Evolutionary conservation across 805 yeast species (phyloP).

Genomic region (Saccharomycopsis fibuligera): DNA sequence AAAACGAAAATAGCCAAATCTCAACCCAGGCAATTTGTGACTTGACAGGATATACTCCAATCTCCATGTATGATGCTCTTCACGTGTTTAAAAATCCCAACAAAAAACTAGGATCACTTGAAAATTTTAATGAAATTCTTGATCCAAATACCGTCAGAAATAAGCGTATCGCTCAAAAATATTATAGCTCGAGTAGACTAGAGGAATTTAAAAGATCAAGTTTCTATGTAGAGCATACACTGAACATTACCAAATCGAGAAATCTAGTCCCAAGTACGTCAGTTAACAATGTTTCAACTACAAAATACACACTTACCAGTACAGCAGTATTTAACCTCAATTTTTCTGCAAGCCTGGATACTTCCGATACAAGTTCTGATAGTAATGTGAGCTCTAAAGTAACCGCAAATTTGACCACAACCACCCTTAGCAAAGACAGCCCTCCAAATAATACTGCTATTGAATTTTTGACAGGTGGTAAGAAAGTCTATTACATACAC

Average conservation of each 20-base stretch:
- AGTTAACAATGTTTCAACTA: too few species aligned
- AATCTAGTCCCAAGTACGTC: too few species aligned
- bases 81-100: background rate
- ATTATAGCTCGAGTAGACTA: conserved; percentile 1
- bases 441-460: conserved; percentile 6
- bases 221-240: conserved; percentile 7
- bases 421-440: background rate
- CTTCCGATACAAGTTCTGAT: too few species aligned
- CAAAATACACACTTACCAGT: too few species aligned
- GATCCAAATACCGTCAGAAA: conserved; percentile 1
- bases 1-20: too few species aligned
- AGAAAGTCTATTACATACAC: conserved; percentile 37
- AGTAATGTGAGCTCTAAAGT: background rate
- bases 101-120: background rate
- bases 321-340: too few species aligned
- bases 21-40: background rate
- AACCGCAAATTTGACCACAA: too few species aligned
- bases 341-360: too few species aligned
- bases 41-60: background rate
- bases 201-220: conserved; percentile 1
- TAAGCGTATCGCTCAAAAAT: background rate
- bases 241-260: too few species aligned
- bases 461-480: conserved; percentile 17
- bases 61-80: background rate
- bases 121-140: background rate